Evolutionary conservation across 2,329 filamentous ascomycete species (phyloP), one percentile per base, ranked within the genome.

Genomic region (Penicillium expansum): DNA sequence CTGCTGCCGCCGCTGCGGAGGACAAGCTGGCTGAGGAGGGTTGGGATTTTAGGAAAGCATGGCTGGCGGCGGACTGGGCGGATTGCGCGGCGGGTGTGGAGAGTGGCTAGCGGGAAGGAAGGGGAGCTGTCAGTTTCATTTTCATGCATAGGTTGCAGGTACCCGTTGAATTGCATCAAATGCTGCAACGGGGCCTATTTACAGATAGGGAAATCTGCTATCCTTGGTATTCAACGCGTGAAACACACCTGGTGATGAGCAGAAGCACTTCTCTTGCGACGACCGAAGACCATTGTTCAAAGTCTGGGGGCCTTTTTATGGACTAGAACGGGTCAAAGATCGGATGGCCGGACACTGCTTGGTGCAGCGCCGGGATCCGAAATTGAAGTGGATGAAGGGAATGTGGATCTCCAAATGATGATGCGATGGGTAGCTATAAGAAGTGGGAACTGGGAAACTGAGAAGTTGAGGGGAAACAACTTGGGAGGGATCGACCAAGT

Each of bases 1-100:
- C 92, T 29, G 92, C 87, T 16, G 91, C 92, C 7, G 93, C 92
- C 13, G 93, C 93, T 7, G 92, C 90, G 35, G 89, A 88, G 39
- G 92, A 95, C 42, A 96, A 81, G 57, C 85, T 86, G 58, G 78
- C 80, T 73, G 83, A 83, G 65, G 87, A 83, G 66, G 83, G 75
- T 73, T 84, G 82, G 69, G 82, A 86, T 65, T 84, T 86, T 69
- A 88, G 82, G 75, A 93, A 95, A 57, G 92, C 92, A 72, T 90
- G 88, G 59, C 86, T 86, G 58, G 92, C 92, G 55, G 91, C 91
- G 45, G 89, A 86, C 53, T 92, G 85, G 56, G 91, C 92, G 68
- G 87, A 87, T 55, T 89, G 87, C 49, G 86, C 85, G 55, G 86
- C 86, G 56, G 83, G 79, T 61, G 82, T 79, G 57, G 83, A 87